Conservation (phyloP, 2,329 filamentous ascomycete genomes). For the Uncinocarpus reesii region DNA sequence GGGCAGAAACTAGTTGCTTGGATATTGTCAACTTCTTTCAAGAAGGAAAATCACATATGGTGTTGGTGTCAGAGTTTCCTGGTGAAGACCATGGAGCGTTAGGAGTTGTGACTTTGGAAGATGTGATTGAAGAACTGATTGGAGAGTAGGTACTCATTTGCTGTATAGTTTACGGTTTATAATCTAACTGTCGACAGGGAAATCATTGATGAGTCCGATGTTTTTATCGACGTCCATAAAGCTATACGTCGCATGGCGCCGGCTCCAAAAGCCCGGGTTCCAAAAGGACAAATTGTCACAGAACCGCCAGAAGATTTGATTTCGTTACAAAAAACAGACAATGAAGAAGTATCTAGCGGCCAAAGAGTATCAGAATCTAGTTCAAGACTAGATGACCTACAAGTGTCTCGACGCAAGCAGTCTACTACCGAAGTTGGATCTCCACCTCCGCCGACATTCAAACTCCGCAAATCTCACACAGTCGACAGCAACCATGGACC, state of each 20-base stretch:
- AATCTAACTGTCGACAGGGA: constrained; percentile 50
- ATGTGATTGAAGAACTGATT: constrained; percentile 97
- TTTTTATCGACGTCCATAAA: constrained; percentile 97
- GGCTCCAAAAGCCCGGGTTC: constrained; percentile 66
- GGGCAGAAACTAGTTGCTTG: constrained; percentile 87
- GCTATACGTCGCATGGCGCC: constrained; percentile 82
- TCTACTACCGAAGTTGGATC: constrained; percentile 25
- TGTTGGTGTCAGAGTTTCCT: constrained; percentile 80
- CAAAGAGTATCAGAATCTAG: not conserved
- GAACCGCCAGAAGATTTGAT: constrained; percentile 24
- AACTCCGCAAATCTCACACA: constrained; percentile 29
- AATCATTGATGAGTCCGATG: constrained; percentile 97
- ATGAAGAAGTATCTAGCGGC: not conserved
- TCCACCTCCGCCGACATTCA: constrained; percentile 31
- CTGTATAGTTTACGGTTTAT: not conserved
- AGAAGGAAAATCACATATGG: constrained; percentile 98
- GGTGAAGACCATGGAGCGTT: constrained; percentile 85
- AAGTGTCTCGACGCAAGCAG: constrained; percentile 24
- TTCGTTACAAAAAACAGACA: not conserved
- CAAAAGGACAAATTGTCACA: constrained; percentile 45
- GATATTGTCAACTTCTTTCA: constrained; percentile 99
- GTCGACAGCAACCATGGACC: constrained; percentile 22
- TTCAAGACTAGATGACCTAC: constrained; percentile 19
- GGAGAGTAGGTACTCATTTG: constrained; percentile 69
- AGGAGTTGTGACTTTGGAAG: constrained; percentile 90